Base-by-base conservation (phyloP, 768 basidiomycete species). In the Auricularia sp. region DNA sequence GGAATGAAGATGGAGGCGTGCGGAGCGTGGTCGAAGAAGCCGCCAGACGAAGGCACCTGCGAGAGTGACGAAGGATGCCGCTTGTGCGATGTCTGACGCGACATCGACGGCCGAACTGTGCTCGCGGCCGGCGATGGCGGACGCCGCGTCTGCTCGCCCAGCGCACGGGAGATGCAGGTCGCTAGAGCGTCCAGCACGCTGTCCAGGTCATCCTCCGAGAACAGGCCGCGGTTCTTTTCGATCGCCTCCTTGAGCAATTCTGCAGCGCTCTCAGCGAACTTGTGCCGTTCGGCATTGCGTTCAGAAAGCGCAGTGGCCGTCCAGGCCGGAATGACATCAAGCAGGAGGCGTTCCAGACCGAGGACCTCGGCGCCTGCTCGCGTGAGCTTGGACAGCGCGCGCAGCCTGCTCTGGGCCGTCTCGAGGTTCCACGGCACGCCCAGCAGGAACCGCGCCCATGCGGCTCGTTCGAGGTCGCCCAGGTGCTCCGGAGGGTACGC, bases 361-460 rank as follows among this genome's bases (percentile, higher is more conserved):
- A 83, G 74, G 35, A 85, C 80, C 58, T 88, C 85, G 2, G 75
- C 69, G 5, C 87, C 88, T 47, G 77, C 81, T 66, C 78, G 81
- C 42, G 87, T 87, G 62, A 92, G 77, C 3, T 87, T 83, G 3
- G 81, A 75, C 1, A 91, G 76, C 1, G 89, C 88, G 67, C 85
- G 86, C 70, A 87, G 83, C 21, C 86, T 81, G 1, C 83, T 77
- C 68, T 90, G 88, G 81, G 90, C 90, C 0, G 89, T 75, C 33
- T 91, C 90, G n/a, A 75, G 67, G 3, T 77, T 78, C 89, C 90
- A 91, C 3, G 74, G 71, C 34, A 14, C 34, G 16, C 74, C 79
- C 2, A 84, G 75, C 71, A 92, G 85, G 37, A 90, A 75, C 16
- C 85, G 82, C 63, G 90, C 84, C 66, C 85, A 86, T 0, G 84